Conservation (phyloP, 495 filamentous ascomycete species). For the Aspergillus incahuasiensis region DNA sequence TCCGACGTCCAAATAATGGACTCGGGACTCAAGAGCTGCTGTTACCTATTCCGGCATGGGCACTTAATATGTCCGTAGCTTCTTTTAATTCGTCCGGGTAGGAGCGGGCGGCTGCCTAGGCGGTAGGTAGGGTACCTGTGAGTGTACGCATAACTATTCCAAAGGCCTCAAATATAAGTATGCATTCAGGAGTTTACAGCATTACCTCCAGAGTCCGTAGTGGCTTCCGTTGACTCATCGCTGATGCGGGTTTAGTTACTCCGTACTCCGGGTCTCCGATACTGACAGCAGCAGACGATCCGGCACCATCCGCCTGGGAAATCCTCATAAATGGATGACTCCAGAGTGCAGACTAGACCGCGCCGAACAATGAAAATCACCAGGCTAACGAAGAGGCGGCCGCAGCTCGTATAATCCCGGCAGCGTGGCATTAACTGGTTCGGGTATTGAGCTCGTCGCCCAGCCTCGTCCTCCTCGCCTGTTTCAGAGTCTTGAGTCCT, state of each 20-base stretch:
- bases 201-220: neutral
- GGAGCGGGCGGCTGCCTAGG: neutral
- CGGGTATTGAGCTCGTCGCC: neutral
- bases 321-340: neutral
- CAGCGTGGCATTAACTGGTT: neutral
- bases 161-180: neutral
- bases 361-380: neutral
- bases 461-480: neutral
- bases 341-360: neutral
- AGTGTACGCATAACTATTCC: neutral
- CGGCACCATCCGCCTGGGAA: conserved; percentile 3
- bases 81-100: neutral
- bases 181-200: neutral
- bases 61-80: neutral
- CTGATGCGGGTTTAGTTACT: neutral
- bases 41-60: neutral
- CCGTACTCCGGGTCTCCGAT: neutral
- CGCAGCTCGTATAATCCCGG: neutral
- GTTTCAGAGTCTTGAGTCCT: neutral
- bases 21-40: neutral
- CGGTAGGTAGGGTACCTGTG: neutral
- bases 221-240: neutral
- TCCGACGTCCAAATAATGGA: neutral
- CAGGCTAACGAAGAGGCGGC: neutral
- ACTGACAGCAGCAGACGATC: neutral